Evolutionary conservation across 768 basidiomycete species (phyloP).

Genomic region (Pisolithus microcarpus): DNA sequence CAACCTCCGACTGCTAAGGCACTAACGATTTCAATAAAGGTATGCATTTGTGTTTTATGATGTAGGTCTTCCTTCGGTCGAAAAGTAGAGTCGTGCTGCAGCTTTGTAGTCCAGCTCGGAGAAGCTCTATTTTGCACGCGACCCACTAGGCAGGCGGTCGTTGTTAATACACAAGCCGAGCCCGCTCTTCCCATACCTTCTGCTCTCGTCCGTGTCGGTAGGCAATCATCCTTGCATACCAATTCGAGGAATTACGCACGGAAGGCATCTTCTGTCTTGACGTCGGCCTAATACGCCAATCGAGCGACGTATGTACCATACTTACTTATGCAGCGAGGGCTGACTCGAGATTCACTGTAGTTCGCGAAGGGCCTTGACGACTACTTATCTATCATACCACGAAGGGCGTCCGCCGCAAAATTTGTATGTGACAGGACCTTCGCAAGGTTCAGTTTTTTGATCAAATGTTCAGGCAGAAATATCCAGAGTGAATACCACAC

Average conservation of each 20-base stretch:
- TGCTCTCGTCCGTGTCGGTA: slow-evolving; percentile 60
- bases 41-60: slow-evolving; percentile 80
- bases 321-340: background rate
- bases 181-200: slow-evolving; percentile 39
- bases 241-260: slow-evolving; percentile 59
- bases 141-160: slow-evolving; percentile 84
- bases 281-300: slow-evolving; percentile 21
- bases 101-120: slow-evolving; percentile 33
- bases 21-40: slow-evolving; percentile 28
- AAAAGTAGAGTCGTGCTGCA: slow-evolving; percentile 1
- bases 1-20: background rate
- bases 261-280: slow-evolving; percentile 51
- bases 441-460: background rate
- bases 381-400: slow-evolving; percentile 16
- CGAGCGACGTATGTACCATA: slow-evolving; percentile 20
- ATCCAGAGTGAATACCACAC: slow-evolving; percentile 36
- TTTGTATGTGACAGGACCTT: background rate
- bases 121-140: slow-evolving; percentile 65
- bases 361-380: slow-evolving; percentile 14
- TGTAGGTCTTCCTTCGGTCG: slow-evolving; percentile 32
- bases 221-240: slow-evolving; percentile 39
- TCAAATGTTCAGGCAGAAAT: slow-evolving; percentile 34
- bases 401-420: slow-evolving; percentile 2
- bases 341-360: slow-evolving; percentile 10
- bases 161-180: slow-evolving; percentile 64